These are phyloP conservation scores for Forsythia viridissima DNA, from an alignment of 257 asterid genomes.

Conservation along the genomic window DNA sequence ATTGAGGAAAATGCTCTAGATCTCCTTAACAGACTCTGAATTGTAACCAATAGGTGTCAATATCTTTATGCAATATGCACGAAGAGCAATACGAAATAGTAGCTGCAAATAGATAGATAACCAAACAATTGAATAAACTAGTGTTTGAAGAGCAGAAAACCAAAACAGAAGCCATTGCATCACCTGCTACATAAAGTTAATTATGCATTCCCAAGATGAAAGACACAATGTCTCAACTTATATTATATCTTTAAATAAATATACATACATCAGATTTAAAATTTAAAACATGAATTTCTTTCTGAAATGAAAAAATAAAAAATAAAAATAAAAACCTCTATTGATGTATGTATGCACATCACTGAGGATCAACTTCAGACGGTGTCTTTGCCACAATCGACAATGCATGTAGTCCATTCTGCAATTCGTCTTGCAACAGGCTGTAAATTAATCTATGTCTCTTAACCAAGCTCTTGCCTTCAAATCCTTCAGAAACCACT, in stretches of 20 bases:
- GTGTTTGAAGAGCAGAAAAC: neutral
- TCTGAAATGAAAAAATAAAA: constrained; percentile 7
- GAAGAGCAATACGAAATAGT: constrained; percentile 2
- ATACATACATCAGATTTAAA: constrained; percentile 9
- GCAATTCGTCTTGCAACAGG: constrained; percentile 79
- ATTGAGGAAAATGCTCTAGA: neutral
- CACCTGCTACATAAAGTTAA: constrained; percentile 10
- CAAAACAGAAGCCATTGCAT: neutral
- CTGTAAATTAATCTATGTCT: constrained; percentile 78
- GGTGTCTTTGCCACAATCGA: constrained; percentile 81
- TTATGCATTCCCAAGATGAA: constrained; percentile 6
- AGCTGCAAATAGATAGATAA: constrained; percentile 4
- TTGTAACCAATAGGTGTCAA: neutral
- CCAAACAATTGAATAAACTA: constrained; percentile 8
- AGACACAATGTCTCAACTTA: constrained; percentile 3
- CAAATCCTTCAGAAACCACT: constrained; percentile 71
- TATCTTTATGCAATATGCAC: neutral
- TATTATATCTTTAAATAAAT: constrained; percentile 14
- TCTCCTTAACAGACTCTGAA: constrained; percentile 1
- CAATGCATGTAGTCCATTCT: constrained; percentile 72
- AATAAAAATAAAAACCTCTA: constrained; percentile 31
- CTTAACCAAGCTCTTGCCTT: constrained; percentile 90
- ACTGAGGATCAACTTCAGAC: constrained; percentile 45
- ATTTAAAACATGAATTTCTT: neutral
- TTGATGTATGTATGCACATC: constrained; percentile 18